These are phyloP conservation scores for Citrus hindsii DNA, from an alignment of 345 rosid genomes.

Conservation along the genomic window DNA sequence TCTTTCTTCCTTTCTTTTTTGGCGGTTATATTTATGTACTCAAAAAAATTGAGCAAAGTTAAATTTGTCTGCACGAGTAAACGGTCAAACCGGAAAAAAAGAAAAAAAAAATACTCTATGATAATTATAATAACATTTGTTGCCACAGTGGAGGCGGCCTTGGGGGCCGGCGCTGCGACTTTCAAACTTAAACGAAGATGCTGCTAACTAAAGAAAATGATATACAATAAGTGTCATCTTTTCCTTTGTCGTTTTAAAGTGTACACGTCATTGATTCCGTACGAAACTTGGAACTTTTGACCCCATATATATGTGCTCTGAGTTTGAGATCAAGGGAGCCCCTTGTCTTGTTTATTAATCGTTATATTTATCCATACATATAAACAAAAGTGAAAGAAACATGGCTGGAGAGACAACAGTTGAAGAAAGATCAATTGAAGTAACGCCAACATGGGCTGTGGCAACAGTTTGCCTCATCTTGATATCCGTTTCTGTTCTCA, in stretches of 20 bases:
- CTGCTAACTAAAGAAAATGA: background rate
- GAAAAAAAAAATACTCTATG: too few species aligned
- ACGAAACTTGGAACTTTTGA: background rate
- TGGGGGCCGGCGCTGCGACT: background rate
- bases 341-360: background rate
- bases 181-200: background rate
- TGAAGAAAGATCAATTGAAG: constrained; percentile 39
- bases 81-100: background rate
- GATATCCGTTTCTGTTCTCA: constrained; percentile 45
- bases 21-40: too few species aligned
- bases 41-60: too few species aligned
- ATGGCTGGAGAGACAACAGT: constrained; percentile 22
- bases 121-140: too few species aligned
- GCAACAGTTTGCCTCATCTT: constrained; percentile 72
- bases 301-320: background rate
- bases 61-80: background rate
- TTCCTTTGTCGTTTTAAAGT: background rate
- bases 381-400: background rate
- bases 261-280: constrained; percentile 8
- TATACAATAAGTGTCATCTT: background rate
- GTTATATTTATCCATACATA: background rate
- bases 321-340: background rate
- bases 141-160: too few species aligned
- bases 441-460: constrained; percentile 86
- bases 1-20: background rate